Conservation (phyloP, 306 rosid genomes). For the Nissolia schottii region DNA sequence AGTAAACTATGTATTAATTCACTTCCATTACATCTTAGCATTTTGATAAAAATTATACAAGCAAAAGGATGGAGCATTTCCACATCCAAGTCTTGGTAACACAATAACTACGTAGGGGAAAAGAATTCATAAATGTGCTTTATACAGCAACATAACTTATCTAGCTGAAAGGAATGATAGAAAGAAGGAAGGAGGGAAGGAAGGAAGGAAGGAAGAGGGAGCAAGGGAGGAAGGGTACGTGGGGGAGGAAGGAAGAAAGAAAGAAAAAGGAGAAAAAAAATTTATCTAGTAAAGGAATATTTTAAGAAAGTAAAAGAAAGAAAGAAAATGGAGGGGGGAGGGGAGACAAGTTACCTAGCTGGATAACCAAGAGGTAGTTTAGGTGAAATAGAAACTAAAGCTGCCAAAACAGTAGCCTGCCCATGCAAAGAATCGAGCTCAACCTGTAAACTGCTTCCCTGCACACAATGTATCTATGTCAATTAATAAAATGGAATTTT, state of each 20-base stretch:
- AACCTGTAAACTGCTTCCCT: slow-evolving; percentile 80
- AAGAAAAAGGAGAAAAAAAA: too few relatives aligned
- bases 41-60: slow-evolving; percentile 14
- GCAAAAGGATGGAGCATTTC: background rate
- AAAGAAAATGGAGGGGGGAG: background rate
- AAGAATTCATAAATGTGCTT: background rate
- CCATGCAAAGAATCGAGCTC: slow-evolving; percentile 90
- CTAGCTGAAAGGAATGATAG: too few relatives aligned
- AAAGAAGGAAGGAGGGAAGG: too few relatives aligned
- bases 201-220: too few relatives aligned
- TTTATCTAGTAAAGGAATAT: too few relatives aligned
- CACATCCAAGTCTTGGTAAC: slow-evolving; percentile 5
- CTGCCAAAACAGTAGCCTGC: slow-evolving; percentile 88
- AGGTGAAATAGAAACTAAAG: slow-evolving; percentile 86
- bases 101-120: background rate
- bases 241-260: too few relatives aligned
- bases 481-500: slow-evolving; percentile 15
- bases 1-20: background rate
- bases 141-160: background rate
- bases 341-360: slow-evolving; percentile 52
- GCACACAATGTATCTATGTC: slow-evolving; percentile 21
- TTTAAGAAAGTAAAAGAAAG: background rate
- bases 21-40: background rate
- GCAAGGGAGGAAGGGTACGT: too few relatives aligned
- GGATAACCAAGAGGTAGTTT: slow-evolving; percentile 96